phyloP scores from a whole-genome alignment of 2,329 filamentous ascomycete genomes.

The Bertia moriformis region DNA sequence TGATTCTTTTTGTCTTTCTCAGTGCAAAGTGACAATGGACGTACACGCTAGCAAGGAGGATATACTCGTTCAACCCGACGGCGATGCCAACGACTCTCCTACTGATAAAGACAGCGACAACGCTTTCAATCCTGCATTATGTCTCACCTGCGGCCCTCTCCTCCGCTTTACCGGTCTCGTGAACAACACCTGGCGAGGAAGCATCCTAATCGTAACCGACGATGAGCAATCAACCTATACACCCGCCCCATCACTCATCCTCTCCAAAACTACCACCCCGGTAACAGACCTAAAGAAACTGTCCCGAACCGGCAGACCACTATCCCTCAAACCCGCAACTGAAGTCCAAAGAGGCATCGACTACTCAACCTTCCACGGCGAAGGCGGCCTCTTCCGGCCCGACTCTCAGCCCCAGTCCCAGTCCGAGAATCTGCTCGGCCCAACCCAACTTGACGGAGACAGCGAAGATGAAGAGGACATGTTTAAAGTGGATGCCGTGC shows the following conservation, averaged over 20 bases:
- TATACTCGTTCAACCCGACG: too few relatives aligned
- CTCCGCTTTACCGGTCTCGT: conserved; percentile 79
- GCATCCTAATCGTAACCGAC: conserved; percentile 84
- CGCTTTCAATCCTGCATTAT: conserved; percentile 77
- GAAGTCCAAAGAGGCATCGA: conserved; percentile 67
- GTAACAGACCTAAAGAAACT: conserved; percentile 77
- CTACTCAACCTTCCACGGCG: conserved; percentile 49
- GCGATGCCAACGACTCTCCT: too few relatives aligned
- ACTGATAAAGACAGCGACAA: too few relatives aligned
- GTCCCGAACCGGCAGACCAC: conserved; percentile 67
- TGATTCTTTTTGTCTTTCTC: too few relatives aligned
- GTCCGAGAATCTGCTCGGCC: conserved; percentile 66
- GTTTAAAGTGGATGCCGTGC: too few relatives aligned
- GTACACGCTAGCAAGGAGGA: too few relatives aligned
- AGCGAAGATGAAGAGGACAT: too few relatives aligned
- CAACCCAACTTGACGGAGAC: too few relatives aligned
- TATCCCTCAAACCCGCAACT: conserved; percentile 82
- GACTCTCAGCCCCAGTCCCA: conserved; percentile 70
- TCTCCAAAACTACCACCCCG: conserved; percentile 75
- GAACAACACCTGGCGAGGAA: conserved; percentile 71
- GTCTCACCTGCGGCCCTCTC: conserved; percentile 78
- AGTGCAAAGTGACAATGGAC: too few relatives aligned
- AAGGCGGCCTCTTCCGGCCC: conserved; percentile 50
- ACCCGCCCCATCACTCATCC: conserved; percentile 62
- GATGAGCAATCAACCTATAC: conserved; percentile 74